These are phyloP conservation scores for Neurospora sublineolata DNA, from an alignment of 495 filamentous ascomycete species.

Conservation along the genomic window DNA sequence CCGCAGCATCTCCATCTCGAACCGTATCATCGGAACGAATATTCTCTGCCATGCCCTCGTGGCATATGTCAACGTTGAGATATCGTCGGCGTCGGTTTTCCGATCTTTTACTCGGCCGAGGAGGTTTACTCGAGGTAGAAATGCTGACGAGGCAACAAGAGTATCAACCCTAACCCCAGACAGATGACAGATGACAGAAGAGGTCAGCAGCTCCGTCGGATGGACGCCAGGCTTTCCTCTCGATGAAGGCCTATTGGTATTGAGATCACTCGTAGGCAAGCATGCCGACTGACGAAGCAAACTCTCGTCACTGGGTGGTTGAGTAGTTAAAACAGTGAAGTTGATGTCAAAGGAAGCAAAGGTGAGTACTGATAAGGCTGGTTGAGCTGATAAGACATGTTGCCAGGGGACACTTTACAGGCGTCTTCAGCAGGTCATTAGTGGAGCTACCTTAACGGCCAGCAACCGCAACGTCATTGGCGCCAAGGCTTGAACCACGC, in stretches of 20 bases:
- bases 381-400: not conserved
- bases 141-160: not conserved
- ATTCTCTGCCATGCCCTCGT: not conserved
- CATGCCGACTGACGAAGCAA: no score
- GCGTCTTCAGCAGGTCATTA: not conserved
- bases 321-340: not conserved
- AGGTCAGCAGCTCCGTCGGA: no score
- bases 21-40: not conserved
- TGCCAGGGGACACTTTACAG: not conserved
- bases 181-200: not conserved
- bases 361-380: not conserved
- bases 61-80: not conserved
- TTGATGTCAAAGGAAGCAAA: not conserved
- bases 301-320: not conserved
- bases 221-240: no score
- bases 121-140: not conserved
- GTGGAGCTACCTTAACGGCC: not conserved
- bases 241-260: no score
- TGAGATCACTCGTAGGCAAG: no score
- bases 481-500: not conserved
- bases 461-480: not conserved
- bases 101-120: not conserved
- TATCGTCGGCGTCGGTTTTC: not conserved
- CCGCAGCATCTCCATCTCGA: not conserved
- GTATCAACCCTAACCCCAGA: not conserved